phyloP scores from a whole-genome alignment of 257 asterid species.

The Solanum megistacrolobum region DNA sequence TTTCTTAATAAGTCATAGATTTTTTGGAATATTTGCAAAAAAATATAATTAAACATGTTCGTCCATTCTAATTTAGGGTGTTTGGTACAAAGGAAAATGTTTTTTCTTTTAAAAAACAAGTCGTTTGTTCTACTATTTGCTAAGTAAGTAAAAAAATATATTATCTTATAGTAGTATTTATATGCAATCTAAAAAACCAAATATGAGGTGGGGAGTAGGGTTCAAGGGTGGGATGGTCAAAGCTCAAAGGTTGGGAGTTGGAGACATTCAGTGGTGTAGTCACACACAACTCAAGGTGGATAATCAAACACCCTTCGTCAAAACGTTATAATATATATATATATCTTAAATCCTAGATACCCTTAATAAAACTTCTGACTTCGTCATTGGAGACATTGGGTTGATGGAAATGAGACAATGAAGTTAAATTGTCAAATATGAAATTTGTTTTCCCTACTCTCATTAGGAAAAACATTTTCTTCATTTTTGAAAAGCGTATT shows the following conservation, averaged over 20 bases:
- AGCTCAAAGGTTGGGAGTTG: not conserved
- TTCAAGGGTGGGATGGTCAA: not conserved
- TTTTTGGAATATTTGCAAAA: not conserved
- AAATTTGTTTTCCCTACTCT: not conserved
- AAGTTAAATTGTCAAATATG: not conserved
- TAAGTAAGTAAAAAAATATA: not conserved
- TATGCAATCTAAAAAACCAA: not conserved
- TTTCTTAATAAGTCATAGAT: not conserved
- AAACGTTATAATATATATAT: not conserved
- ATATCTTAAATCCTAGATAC: too few species aligned
- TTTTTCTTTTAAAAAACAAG: not conserved
- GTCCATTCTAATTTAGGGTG: not conserved
- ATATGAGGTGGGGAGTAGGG: not conserved
- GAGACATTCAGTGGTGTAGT: not conserved
- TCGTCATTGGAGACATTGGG: accelerated
- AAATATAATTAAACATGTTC: not conserved
- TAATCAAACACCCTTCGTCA: not conserved
- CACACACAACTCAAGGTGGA: not conserved
- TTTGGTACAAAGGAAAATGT: not conserved
- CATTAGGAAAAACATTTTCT: too few species aligned
- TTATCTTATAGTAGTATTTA: not conserved
- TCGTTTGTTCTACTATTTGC: not conserved
- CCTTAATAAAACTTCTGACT: too few species aligned
- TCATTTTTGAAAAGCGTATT: too few species aligned
- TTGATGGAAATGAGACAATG: not conserved